phyloP scores from a whole-genome alignment of 306 rosid genomes.

The Astragalus membranaceus region DNA sequence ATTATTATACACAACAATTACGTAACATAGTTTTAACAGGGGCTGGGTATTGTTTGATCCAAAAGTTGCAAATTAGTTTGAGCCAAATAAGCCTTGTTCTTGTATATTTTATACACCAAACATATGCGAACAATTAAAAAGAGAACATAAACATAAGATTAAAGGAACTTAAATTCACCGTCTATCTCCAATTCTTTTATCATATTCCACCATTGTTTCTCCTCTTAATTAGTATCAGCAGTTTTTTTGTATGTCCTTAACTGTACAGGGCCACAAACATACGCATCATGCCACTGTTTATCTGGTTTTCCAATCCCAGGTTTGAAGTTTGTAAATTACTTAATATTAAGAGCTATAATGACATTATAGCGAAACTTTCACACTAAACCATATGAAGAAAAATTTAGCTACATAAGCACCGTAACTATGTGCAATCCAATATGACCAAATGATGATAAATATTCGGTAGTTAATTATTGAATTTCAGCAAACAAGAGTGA shows the following conservation, averaged over 20 bases:
- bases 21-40: not conserved
- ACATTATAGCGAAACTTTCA: not conserved
- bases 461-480: not conserved
- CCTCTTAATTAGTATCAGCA: not conserved
- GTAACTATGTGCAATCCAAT: not conserved
- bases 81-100: not conserved
- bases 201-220: not conserved
- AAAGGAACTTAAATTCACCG: not conserved
- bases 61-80: not conserved
- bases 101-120: not conserved
- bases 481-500: not conserved
- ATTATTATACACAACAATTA: not conserved
- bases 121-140: not conserved
- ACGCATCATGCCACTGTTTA: not conserved
- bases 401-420: conserved; percentile 1
- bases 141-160: not conserved
- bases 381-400: not conserved
- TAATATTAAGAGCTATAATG: not conserved
- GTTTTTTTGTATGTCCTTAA: not conserved
- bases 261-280: not conserved
- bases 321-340: not conserved
- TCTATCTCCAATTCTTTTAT: not conserved
- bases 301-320: not conserved
- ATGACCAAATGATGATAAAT: not conserved
- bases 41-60: not conserved